Evolutionary conservation across 805 yeast genomes (phyloP).

Genomic region (Candida glaebosa): DNA sequence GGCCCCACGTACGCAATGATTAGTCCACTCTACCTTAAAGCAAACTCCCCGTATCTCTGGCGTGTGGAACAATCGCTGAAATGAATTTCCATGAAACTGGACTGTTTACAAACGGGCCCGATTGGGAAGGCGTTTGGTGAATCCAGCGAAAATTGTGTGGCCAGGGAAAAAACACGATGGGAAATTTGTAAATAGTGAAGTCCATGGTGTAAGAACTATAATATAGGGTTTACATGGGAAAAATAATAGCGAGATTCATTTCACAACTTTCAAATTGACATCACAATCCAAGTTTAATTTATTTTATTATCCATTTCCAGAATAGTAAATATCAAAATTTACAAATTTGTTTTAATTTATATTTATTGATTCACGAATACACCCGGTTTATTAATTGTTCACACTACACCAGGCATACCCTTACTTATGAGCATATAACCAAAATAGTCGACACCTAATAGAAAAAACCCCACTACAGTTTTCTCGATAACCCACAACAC

Average conservation of each 20-base stretch:
- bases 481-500: too few species aligned
- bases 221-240: neutral
- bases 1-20: neutral
- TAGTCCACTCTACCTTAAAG: neutral
- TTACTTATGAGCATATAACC: too few species aligned
- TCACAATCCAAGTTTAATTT: neutral
- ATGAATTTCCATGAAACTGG: neutral
- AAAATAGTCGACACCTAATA: too few species aligned
- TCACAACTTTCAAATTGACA: neutral
- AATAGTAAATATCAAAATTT: slow-evolving; percentile 1
- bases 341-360: neutral
- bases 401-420: too few species aligned
- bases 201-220: neutral
- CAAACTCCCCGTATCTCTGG: neutral
- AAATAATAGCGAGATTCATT: neutral
- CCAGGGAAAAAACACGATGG: slow-evolving; percentile 2
- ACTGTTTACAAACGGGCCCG: slow-evolving; percentile 3
- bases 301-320: neutral
- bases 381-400: too few species aligned
- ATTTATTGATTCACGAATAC: neutral
- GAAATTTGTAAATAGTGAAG: slow-evolving; percentile 2
- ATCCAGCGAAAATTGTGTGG: neutral
- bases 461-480: too few species aligned
- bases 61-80: neutral
- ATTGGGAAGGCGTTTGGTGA: neutral